Evolutionary conservation across 192 early-diverging fungal species (phyloP), one percentile per base, ranked within the genome.

Genomic region (Entrophospora sp.): DNA sequence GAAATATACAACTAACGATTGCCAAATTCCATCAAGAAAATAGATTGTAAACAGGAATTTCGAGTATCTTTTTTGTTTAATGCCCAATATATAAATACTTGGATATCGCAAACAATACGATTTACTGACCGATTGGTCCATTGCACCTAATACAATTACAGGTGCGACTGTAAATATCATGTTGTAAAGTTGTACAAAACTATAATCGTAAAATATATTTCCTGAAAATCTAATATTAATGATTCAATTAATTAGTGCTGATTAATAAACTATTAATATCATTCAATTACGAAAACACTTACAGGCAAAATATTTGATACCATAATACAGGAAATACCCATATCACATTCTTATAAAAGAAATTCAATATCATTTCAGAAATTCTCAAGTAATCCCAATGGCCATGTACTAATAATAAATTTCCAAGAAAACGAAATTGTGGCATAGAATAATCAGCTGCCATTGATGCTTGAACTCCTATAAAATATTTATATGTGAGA

Each of bases 281-380:
- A 53, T 20, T 14, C 31, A 24, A 1, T 3, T 14, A 46, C 13
- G 20, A 32, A 43, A 68, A 48, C 73, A 59, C 59, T 55, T 66
- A 92, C 83, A 86, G 88, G 77, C 85, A 88, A 75, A 88, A 90
- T 70, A 96, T 92, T 72, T 94, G 92, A 81, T 82, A 93, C 93
- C 93, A 96, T 57, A 98, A 88, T 0, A 90, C 83, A 20, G 91
- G 84, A 71, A 92, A 91, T 0, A 93, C 83, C 90, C 90, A 94
- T 22, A 94, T 82, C 0, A 94, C 84, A 73, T 96, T 95, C 71
- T 98, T 98, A 84, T 94, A 96, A 72, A 96, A 98, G 70, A 91
- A 96, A 65, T 84, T 91, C 59, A 96, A 81, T n/a, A 93, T 90
- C 80, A 95, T 85, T 70, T 94, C 89, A 24, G 90, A 77, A 24